Evolutionary conservation across 2,329 filamentous ascomycete species (phyloP).

Genomic region (Arthrobotrys sinensis): DNA sequence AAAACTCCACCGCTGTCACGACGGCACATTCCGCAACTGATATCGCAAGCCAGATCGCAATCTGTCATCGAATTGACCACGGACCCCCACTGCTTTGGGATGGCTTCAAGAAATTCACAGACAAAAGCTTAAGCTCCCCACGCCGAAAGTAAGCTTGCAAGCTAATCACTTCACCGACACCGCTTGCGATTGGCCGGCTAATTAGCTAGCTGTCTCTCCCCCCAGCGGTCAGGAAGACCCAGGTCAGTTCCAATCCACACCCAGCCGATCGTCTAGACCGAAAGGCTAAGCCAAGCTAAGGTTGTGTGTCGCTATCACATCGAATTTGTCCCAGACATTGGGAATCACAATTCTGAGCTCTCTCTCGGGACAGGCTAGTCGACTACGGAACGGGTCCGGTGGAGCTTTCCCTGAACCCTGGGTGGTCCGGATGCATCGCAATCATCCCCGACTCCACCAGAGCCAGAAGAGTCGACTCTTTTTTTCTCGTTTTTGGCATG

Average conservation of each 20-base stretch:
- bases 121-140: slow-evolving; percentile 11
- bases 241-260: neutral
- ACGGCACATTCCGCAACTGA: slow-evolving; percentile 15
- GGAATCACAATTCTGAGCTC: slow-evolving; percentile 21
- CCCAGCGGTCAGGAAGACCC: neutral
- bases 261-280: slow-evolving; percentile 16
- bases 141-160: neutral
- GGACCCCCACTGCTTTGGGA: slow-evolving; percentile 8
- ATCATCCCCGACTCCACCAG: slow-evolving; percentile 33
- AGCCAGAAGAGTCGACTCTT: neutral
- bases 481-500: slow-evolving; percentile 1
- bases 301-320: neutral
- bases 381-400: slow-evolving; percentile 16
- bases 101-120: neutral
- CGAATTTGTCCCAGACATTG: slow-evolving; percentile 1
- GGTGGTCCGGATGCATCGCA: slow-evolving; percentile 25
- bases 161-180: neutral
- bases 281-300: neutral
- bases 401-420: slow-evolving; percentile 12
- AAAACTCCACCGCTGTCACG: slow-evolving; percentile 3
- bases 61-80: neutral
- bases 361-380: slow-evolving; percentile 3
- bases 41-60: neutral
- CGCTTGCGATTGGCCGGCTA: slow-evolving; percentile 10
- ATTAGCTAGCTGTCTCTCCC: neutral